Evolutionary conservation across 352 stramenopile genomes (phyloP).

Genomic region (Phytophthora crassamura): DNA sequence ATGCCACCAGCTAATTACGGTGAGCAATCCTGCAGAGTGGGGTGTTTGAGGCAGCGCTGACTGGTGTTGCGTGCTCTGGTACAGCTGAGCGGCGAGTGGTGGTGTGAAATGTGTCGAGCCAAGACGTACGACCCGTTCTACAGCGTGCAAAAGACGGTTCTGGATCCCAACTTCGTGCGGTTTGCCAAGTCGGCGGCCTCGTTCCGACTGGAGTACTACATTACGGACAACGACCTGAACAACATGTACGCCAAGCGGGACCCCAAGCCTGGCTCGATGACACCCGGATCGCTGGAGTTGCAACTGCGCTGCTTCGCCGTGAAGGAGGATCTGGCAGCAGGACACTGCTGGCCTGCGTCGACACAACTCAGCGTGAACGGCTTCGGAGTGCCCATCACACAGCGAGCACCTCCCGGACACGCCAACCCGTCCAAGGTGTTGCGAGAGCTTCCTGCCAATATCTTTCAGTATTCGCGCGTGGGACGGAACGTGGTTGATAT

Average conservation of each 20-base stretch:
- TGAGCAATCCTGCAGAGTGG: constrained; percentile 18
- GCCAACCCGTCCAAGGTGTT: constrained; percentile 86
- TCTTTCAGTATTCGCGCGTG: constrained; percentile 73
- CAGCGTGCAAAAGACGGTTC: constrained; percentile 60
- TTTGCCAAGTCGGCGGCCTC: constrained; percentile 58
- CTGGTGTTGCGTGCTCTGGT: constrained; percentile 6
- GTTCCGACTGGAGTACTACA: constrained; percentile 70
- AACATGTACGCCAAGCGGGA: constrained; percentile 70
- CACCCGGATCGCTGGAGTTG: constrained; percentile 67
- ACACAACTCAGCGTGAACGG: constrained; percentile 77
- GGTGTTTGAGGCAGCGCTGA: constrained; percentile 5
- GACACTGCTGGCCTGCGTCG: constrained; percentile 76
- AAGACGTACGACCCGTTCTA: constrained; percentile 80
- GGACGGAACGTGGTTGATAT: constrained; percentile 83
- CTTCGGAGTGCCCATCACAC: constrained; percentile 69
- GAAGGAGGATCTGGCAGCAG: constrained; percentile 73
- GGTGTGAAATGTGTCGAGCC: constrained; percentile 75
- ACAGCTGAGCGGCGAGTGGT: constrained; percentile 62
- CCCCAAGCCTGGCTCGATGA: constrained; percentile 57
- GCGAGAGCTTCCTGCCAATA: constrained; percentile 72
- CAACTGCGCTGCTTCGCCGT: constrained; percentile 81
- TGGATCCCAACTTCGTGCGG: constrained; percentile 64
- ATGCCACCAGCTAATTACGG: constrained; percentile 74
- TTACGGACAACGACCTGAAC: constrained; percentile 79
- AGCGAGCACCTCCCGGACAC: constrained; percentile 75